Evolutionary conservation across 257 asterid species (phyloP), one percentile per base, ranked within the genome.

Genomic region (Marsdenia floribunda): DNA sequence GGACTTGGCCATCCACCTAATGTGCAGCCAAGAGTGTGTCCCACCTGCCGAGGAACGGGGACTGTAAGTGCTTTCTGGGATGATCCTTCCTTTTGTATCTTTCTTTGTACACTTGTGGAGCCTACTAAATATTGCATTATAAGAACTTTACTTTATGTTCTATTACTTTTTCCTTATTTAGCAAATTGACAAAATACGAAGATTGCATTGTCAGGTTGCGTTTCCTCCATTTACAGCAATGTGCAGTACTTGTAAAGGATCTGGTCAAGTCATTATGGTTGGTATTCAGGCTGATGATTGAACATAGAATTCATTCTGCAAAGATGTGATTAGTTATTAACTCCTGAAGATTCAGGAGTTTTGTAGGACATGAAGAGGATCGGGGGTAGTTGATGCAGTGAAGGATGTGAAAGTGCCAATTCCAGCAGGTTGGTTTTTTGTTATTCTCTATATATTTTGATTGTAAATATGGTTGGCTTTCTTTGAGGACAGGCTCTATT

Each of bases 21-120:
- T 88, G 93, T 94, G 65, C 82, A 80, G 82, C 75, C 87, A 68
- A 89, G 79, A 78, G 75, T 42, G 21, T 93, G 98, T 82, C 89
- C 90, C 35, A 89, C 85, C 75, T 93, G 98, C 77, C 81, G 73
- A 84, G 98, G 97, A 78, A n/a, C 63, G 76, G 98, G 98, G 75
- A 85, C 84, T 81, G 98, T 93, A 82, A 87, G 96, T 84, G 35
- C 60, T 70, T 46, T 63, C 38, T 49, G 53, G 19, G 66, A 42
- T 40, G 57, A 1, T 64, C 65, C 26, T 55, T 7, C 49, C 24
- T 6, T 29, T 10, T 61, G 44, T 47, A 21, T 33, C 19, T 33
- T 21, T 77, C 44, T 65, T 38, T 35, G 67, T 53, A 24, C 69
- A 38, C 29, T n/a, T 21, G 12, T 37, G 50, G 46, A 38, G 70